phyloP scores from a whole-genome alignment of 2,329 filamentous ascomycete genomes.

The Ceratocystis destructans region DNA sequence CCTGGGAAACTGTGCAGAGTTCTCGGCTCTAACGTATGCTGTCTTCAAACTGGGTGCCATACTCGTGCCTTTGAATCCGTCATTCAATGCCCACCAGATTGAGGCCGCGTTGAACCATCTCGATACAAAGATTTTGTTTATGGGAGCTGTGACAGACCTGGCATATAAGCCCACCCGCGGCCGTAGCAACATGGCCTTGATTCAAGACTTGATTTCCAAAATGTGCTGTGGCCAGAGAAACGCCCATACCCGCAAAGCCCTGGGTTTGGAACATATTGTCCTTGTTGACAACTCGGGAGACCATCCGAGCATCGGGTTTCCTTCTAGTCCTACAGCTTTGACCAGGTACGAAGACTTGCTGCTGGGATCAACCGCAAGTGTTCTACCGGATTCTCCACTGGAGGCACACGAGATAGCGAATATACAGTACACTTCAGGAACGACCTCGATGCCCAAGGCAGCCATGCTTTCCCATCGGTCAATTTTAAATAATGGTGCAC shows the following conservation, averaged over 20 bases:
- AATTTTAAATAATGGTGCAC: slow-evolving; percentile 84
- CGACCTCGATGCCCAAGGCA: slow-evolving; percentile 79
- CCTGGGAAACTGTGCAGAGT: slow-evolving; percentile 73
- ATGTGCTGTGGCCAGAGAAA: slow-evolving; percentile 25
- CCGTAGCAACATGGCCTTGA: slow-evolving; percentile 38
- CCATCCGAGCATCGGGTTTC: slow-evolving; percentile 35
- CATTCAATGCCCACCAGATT: slow-evolving; percentile 70
- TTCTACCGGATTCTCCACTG: slow-evolving; percentile 36
- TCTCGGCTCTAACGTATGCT: slow-evolving; percentile 74
- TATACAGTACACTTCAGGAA: slow-evolving; percentile 96
- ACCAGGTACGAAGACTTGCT: slow-evolving; percentile 34
- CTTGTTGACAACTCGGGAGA: slow-evolving; percentile 60
- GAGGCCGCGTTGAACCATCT: slow-evolving; percentile 66
- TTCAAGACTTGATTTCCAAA: slow-evolving; percentile 34
- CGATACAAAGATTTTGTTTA: slow-evolving; percentile 57
- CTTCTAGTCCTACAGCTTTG: slow-evolving; percentile 32
- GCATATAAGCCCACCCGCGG: slow-evolving; percentile 48
- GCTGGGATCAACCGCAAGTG: slow-evolving; percentile 23
- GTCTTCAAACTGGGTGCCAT: slow-evolving; percentile 90
- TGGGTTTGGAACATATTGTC: slow-evolving; percentile 56
- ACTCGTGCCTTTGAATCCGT: slow-evolving; percentile 83
- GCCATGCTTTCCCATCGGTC: slow-evolving; percentile 72
- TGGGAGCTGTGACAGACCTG: slow-evolving; percentile 77
- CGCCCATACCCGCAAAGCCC: slow-evolving; percentile 38
- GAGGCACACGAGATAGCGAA: slow-evolving; percentile 63